Base-by-base conservation (phyloP, 495 filamentous ascomycete species). In the Aspergillus bridgeri region DNA sequence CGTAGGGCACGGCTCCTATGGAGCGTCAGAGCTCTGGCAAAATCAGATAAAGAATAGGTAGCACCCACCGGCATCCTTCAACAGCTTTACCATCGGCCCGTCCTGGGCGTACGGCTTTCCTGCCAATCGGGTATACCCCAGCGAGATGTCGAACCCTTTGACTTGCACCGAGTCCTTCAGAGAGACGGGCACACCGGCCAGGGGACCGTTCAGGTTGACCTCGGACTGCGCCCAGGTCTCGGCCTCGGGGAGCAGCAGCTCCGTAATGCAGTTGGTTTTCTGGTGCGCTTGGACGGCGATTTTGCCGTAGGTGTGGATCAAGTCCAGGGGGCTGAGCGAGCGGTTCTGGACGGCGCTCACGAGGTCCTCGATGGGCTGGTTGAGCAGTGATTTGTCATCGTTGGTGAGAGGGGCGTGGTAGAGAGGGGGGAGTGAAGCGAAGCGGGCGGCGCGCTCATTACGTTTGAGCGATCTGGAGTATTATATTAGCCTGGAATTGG, bases 251-350 rank as follows among this genome's bases (percentile, higher is more conserved):
- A 98, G 79, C 71, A 98, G 80, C 38, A 98, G 78, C 75, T 98
- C 94, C 0, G 94, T 98, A 5, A 96, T 72, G 61, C 91, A 96
- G 71, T 96, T 97, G 0, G 92, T 96, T 70, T 89, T 86, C 48
- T 84, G 78, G 51, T 98, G 94, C 6, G 92, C 94, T 61, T 84
- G 86, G 33, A 96, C 71, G 2, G 93, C 89, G 11, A 92, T 82
- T 73, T 95, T 96, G 64, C 91, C 91, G 66, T 96, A 98, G n/a
- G 91, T 85, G 54, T 77, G 85, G 15, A 98, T 85, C 25, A 98
- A 82, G 56, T 92, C 86, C 24, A 88, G 70, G 0, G 91, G 85
- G 3, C 82, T 75, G 44, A 86, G 70, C n/a, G 77, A 70, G 21
- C 83, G 76, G 8, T 83, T 77, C 27, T 95, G 90, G 17, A 98